Evolutionary conservation across 129 eudicot genomes (phyloP), one percentile per base, ranked within the genome.

Genomic region (Oenanthe sinensis): DNA sequence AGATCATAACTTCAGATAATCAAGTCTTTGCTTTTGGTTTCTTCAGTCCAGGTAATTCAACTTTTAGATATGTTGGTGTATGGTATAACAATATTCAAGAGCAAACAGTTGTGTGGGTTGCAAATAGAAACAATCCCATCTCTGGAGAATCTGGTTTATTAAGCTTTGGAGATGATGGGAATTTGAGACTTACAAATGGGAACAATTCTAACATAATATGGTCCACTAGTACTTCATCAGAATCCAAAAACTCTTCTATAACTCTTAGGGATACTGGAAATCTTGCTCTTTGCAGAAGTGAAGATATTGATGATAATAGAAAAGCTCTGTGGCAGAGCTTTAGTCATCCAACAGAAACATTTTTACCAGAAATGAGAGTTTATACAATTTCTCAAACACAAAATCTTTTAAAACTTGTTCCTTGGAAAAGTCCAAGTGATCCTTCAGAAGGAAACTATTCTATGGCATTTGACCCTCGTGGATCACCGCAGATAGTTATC

Each of bases 401-500:
- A 16, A 81, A 71, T 44, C 78, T 17, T 36, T 77, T 46, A 20
- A 49, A 62, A 11, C 89, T 93, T 79, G 79, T 84, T 40, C 87
- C 98, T 0, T 93, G 98, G 98, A 90, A 43, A 76, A 80, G 82
- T 33, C 76, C 77, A 0, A 80, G 14, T 73, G 96, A 93, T 69
- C 98, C 98, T 33, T 85, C 90, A 0, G 52, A 37, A 6, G 98
- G 98, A 65, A 86, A 86, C 70, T 93, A 79, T 63, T 82, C 92
- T 1, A 76, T 88, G 89, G 96, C 94, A 5, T 5, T 93, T 75
- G 93, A 88, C 77, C 82, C 92, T 7, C 88, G 78, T 36, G 92
- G 88, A 45, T 69, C 96, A 1, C 96, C 96, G 8, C 98, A 93
- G 78, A 82, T 90, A n/a, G 87, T 93, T 50, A 82, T 83, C 24